Evolutionary conservation across 2,329 filamentous ascomycete genomes (phyloP), one percentile per base, ranked within the genome.

Genomic region (Fusarium siculi): DNA sequence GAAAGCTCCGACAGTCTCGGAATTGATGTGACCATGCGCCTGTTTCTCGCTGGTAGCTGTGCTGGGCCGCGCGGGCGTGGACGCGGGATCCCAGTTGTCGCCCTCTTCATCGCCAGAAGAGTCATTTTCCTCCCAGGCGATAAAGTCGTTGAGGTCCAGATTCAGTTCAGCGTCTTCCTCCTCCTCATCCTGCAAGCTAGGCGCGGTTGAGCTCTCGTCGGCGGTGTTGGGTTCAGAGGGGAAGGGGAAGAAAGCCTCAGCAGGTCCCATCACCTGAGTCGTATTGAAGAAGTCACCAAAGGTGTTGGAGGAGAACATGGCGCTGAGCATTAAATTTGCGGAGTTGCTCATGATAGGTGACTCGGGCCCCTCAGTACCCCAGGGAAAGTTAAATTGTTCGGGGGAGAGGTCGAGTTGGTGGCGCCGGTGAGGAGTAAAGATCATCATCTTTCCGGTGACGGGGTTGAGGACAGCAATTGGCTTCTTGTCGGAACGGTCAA

Each of bases 261-360:
- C 87, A 5, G 93, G 92, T 2, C 92, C 93, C 77, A 93, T 86
- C n/a, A 90, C 87, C 77, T 93, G 90, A 9, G 89, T 89, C 72
- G 87, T 87, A 72, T 88, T 87, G 81, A 90, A 84, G 65, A 87
- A 87, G 76, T 89, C 87, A 46, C 86, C 87, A 74, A 88, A 88
- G 1, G 87, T 85, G 69, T 87, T 86, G 62, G 84, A 85, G 4
- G 87, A 87, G 61, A 91, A 87, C 83, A 94, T 91, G 75, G 91
- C 92, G 54, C 91, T 92, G 83, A 95, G 90, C 93, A 95, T 95
- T 73, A 95, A 87, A 66, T 94, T 93, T 63, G 91, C 90, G 23
- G 90, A 89, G 66, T 92, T 91, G 79, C 87, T 90, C 68, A 92
- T 83, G 77, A 93, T 89, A 21, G 91, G 90, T 1, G 85, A 85